Evolutionary conservation across 2,329 filamentous ascomycete genomes (phyloP).

Genomic region (Penicillium sp.): DNA sequence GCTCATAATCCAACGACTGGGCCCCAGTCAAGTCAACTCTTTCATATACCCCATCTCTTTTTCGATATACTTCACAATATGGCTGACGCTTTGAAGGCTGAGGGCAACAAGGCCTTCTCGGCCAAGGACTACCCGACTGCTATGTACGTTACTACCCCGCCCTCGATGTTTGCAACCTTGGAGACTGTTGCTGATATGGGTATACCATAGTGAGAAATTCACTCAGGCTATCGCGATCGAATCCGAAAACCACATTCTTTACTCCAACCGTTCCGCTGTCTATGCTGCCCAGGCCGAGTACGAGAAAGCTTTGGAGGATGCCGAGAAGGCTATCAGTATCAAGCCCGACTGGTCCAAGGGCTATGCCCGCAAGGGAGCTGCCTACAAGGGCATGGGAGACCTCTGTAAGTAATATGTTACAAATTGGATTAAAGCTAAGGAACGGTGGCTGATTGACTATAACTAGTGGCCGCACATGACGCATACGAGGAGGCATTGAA

Average conservation of each 20-base stretch:
- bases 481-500: slow-evolving; percentile 95
- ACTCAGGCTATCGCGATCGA: slow-evolving; percentile 88
- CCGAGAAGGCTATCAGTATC: slow-evolving; percentile 87
- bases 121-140: slow-evolving; percentile 96
- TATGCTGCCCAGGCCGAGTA: slow-evolving; percentile 90
- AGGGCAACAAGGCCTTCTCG: slow-evolving; percentile 97
- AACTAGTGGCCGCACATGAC: slow-evolving; percentile 71
- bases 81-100: slow-evolving; percentile 86
- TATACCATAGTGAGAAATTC: slow-evolving; percentile 75
- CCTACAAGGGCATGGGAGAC: slow-evolving; percentile 84
- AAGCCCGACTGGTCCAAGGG: slow-evolving; percentile 99
- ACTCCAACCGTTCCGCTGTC: slow-evolving; percentile 89
- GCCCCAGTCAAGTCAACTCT: slow-evolving; percentile 10
- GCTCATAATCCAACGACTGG: slow-evolving; percentile 20
- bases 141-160: slow-evolving; percentile 66
- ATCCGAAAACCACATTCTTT: slow-evolving; percentile 90
- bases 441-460: background rate
- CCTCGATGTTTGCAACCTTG: slow-evolving; percentile 8
- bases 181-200: slow-evolving; percentile 4
- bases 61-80: slow-evolving; percentile 43
- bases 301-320: slow-evolving; percentile 80
- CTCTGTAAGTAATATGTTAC: slow-evolving; percentile 50
- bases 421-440: background rate
- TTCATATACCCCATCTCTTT: slow-evolving; percentile 12
- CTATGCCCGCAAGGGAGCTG: slow-evolving; percentile 89